Conservation (phyloP, 2,329 filamentous ascomycete species). For the Colletotrichum eleusines region DNA sequence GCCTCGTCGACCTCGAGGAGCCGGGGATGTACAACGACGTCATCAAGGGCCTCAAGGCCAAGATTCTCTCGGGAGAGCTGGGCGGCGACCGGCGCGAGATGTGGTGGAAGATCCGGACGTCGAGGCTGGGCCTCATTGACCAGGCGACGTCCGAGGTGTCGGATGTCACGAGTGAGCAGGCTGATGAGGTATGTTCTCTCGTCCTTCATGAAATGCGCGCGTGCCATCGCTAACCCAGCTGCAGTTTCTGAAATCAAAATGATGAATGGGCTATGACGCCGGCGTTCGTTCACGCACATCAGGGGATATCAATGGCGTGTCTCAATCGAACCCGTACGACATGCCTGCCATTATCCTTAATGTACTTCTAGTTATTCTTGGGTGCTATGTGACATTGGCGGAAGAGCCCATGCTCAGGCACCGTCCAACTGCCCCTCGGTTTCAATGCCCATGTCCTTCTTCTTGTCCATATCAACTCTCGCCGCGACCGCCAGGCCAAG, state of each 20-base stretch:
- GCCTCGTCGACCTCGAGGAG: conserved; percentile 81
- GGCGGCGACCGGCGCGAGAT: conserved; percentile 84
- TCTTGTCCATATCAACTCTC: background rate
- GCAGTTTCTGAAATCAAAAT: conserved; percentile 39
- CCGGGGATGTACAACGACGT: conserved; percentile 83
- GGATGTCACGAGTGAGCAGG: conserved; percentile 76
- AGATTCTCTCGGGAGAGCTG: conserved; percentile 75
- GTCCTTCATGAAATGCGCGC: background rate
- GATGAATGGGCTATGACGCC: background rate
- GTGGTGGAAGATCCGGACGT: conserved; percentile 80
- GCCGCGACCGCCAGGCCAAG: conserved; percentile 45
- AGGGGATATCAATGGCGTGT: background rate
- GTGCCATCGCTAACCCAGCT: background rate
- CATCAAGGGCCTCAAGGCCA: conserved; percentile 76
- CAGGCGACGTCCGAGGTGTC: conserved; percentile 71
- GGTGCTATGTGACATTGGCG: background rate
- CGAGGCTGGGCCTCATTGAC: conserved; percentile 80
- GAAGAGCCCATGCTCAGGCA: background rate
- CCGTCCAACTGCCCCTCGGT: background rate
- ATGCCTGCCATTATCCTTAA: background rate
- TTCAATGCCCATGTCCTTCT: background rate
- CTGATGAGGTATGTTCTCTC: conserved; percentile 64
- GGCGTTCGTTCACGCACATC: conserved; percentile 4
- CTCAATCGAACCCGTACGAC: background rate
- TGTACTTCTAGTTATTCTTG: background rate